A percentile compares a stretch with the other conserved stretches of the same genome.
These are phyloP conservation scores for Rhizopogon sp. DNA, from an alignment of 768 basidiomycete species.

Conservation along the genomic window DNA sequence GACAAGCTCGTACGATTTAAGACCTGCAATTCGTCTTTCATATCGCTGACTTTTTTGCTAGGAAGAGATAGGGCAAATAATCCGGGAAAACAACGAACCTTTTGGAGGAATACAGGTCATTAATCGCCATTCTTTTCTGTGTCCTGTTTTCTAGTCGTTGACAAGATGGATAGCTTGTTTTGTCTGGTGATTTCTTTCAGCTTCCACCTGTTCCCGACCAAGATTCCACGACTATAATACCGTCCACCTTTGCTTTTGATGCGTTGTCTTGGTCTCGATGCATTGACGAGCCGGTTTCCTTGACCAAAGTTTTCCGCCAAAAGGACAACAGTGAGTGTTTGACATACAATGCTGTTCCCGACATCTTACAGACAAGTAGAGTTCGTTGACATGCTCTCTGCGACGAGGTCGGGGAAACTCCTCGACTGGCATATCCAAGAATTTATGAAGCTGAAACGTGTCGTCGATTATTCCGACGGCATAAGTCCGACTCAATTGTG, in stretches of 20 bases:
- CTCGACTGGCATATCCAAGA: conserved; percentile 55
- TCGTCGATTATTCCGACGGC: conserved; percentile 71
- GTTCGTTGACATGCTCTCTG: conserved; percentile 95
- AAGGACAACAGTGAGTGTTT: conserved; percentile 43
- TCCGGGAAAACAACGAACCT: conserved; percentile 40
- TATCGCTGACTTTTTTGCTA: conserved; percentile 5
- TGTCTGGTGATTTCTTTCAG: conserved; percentile 81
- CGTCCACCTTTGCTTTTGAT: conserved; percentile 61
- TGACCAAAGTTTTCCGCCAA: conserved; percentile 72
- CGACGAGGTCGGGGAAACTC: conserved; percentile 90
- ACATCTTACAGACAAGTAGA: conserved; percentile 35
- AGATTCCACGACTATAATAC: conserved; percentile 44
- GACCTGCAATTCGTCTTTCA: conserved; percentile 18
- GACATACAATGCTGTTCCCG: neutral
- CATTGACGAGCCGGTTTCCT: conserved; percentile 37
- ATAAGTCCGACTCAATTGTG: conserved; percentile 88
- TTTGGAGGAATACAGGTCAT: conserved; percentile 67
- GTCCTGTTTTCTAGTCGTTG: neutral
- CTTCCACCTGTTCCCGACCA: conserved; percentile 62
- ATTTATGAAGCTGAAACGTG: conserved; percentile 63
- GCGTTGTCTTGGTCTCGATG: conserved; percentile 55
- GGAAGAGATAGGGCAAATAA: conserved; percentile 33
- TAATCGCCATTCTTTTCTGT: neutral
- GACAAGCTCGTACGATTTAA: conserved; percentile 58
- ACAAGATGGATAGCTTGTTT: conserved; percentile 46